These are phyloP conservation scores for Xylariomycetidae sp. DNA, from an alignment of 2,329 filamentous ascomycete species.

Conservation along the genomic window DNA sequence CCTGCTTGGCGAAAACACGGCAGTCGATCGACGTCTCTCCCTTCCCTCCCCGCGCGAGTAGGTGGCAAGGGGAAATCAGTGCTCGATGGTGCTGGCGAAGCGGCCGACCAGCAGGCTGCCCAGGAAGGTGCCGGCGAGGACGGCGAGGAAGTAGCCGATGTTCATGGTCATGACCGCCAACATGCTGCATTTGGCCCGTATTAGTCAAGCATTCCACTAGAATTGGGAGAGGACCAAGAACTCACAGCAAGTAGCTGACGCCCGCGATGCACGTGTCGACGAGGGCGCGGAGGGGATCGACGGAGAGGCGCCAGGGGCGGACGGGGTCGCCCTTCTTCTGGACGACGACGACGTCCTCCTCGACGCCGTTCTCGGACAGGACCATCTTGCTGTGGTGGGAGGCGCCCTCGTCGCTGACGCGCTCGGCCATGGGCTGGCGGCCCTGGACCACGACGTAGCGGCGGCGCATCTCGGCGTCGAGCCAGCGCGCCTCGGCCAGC, in stretches of 20 bases:
- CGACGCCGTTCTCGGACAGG: conserved; percentile 69
- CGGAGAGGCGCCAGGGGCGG: conserved; percentile 76
- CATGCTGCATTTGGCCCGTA: conserved; percentile 25
- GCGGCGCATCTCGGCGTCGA: conserved; percentile 64
- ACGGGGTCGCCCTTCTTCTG: conserved; percentile 47
- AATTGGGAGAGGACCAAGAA: neutral
- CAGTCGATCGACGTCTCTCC: no score
- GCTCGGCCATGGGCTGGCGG: conserved; percentile 53
- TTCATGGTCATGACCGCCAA: conserved; percentile 30
- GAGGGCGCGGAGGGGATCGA: conserved; percentile 38
- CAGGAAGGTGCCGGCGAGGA: conserved; percentile 54
- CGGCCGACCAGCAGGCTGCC: conserved; percentile 77
- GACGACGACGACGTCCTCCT: conserved; percentile 74
- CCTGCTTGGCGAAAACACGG: no score
- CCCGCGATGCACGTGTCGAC: conserved; percentile 25
- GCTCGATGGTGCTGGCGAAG: conserved; percentile 34
- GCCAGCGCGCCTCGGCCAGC: conserved; percentile 58
- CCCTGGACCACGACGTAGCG: conserved; percentile 72
- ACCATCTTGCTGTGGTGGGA: conserved; percentile 61
- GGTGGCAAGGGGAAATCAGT: no score
- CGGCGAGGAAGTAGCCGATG: conserved; percentile 27
- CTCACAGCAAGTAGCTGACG: conserved; percentile 28
- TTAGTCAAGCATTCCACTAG: conserved; percentile 3
- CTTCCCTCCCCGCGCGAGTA: no score
- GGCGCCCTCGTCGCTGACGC: conserved; percentile 51